Conservation (phyloP, 306 rosid species). For the Sechiopsis laciniata region DNA sequence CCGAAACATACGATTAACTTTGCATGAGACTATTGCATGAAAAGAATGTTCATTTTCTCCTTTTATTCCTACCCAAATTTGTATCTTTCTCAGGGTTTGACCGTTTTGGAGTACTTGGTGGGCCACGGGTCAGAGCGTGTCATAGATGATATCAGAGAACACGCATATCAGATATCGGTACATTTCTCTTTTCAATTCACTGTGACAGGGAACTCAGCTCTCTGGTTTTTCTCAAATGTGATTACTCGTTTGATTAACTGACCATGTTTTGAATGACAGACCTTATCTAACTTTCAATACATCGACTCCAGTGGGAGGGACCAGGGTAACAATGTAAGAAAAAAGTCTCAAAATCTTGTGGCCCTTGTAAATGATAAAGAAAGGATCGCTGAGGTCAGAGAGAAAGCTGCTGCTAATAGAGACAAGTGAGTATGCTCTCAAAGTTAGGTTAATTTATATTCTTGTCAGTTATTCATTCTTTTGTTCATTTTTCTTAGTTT, state of each 20-base stretch:
- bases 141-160: conserved; percentile 91
- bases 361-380: conserved; percentile 83
- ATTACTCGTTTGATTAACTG: background rate
- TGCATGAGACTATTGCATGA: background rate
- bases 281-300: conserved; percentile 70
- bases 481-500: conserved; percentile 17
- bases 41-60: background rate
- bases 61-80: conserved; percentile 3
- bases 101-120: conserved; percentile 86
- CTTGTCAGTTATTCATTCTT: conserved; percentile 17
- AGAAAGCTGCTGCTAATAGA: conserved; percentile 81
- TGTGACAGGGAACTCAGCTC: background rate
- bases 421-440: conserved; percentile 54
- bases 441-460: background rate
- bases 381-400: conserved; percentile 70
- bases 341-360: conserved; percentile 76
- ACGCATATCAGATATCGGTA: conserved; percentile 95
- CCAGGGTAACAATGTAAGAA: conserved; percentile 88
- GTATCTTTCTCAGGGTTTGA: conserved; percentile 55
- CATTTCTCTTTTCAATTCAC: conserved; percentile 22
- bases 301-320: conserved; percentile 88
- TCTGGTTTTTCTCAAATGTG: conserved; percentile 20
- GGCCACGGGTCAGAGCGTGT: conserved; percentile 93
- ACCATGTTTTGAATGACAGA: conserved; percentile 36
- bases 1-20: background rate